Conservation (phyloP, 257 asterid species). For the Cruciata laevipes region DNA sequence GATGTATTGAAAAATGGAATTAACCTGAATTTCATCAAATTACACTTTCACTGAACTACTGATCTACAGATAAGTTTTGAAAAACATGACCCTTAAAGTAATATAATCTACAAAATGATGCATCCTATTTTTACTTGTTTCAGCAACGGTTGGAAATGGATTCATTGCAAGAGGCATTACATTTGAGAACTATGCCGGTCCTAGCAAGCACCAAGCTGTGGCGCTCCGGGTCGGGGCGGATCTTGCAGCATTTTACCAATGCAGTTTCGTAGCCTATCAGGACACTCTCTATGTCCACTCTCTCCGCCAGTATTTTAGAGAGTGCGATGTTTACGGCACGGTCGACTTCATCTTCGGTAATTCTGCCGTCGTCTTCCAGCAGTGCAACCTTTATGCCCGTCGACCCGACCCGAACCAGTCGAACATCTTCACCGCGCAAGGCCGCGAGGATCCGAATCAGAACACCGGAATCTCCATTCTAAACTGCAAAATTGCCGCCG, state of each 20-base stretch:
- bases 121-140: not conserved
- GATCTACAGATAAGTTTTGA: too few relatives aligned
- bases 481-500: constrained; percentile 69
- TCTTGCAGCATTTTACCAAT: constrained; percentile 67
- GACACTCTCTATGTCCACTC: constrained; percentile 95
- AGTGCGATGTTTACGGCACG: constrained; percentile 89
- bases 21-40: too few relatives aligned
- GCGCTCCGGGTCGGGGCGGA: constrained; percentile 89
- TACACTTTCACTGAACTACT: too few relatives aligned
- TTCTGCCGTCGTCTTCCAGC: constrained; percentile 85
- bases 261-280: constrained; percentile 91
- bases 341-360: constrained; percentile 95
- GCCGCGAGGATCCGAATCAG: constrained; percentile 84
- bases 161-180: constrained; percentile 82
- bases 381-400: constrained; percentile 80
- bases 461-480: constrained; percentile 89
- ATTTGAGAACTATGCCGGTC: constrained; percentile 92
- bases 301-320: constrained; percentile 86
- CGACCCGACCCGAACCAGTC: constrained; percentile 53
- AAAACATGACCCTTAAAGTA: too few relatives aligned
- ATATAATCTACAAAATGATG: too few relatives aligned
- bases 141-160: constrained; percentile 81
- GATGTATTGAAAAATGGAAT: too few relatives aligned
- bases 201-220: constrained; percentile 92
- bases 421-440: constrained; percentile 81